Base-by-base conservation (phyloP, 352 stramenopile species). In the Nothophytophthora sp. region DNA sequence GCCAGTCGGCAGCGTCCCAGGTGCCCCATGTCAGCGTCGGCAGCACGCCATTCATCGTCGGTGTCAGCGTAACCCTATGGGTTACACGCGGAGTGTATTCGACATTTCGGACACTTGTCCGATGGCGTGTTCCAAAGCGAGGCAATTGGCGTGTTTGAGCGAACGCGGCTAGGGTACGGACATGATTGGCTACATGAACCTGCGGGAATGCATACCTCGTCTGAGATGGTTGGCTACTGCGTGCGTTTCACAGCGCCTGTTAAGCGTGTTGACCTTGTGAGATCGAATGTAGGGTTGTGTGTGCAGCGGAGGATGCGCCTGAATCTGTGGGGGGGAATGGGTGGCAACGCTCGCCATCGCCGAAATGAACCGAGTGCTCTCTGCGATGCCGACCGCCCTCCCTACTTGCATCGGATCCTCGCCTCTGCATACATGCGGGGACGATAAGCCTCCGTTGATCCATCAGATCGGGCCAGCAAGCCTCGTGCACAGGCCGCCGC, bases 21-120 rank as follows among this genome's bases (percentile, higher is more conserved):
- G 76, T 90, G 45, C 81, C 79, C 81, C 81, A 92, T 24, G 81
- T 92, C 47, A 84, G 59, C 15, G 55, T 45, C n/a, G 81, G 52
- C 42, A 92, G 60, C 36, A 92, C 65, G 33, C 74, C 75, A 65
- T 92, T 92, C 81, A 92, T 92, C n/a, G n/a, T n/a, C n/a, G n/a
- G n/a, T 19, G 15, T 58, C 35, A 33, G 37, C 25, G 36, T 38
- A n/a, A n/a, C n/a, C n/a, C n/a, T n/a, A n/a, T n/a, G n/a, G n/a
- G n/a, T n/a, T n/a, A n/a, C n/a, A n/a, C n/a, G n/a, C 20, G 37
- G 7, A 13, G 23, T 13, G 37, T 42, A 15, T 10, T 12, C 7
- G 23, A 11, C 28, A 29, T 32, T 12, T 9, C 2, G 37, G 5
- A 2, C n/a, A n/a, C n/a, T n/a, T n/a, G n/a, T n/a, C n/a, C n/a